A percentile compares a stretch with the other conserved stretches of the same genome.
phyloP scores from a whole-genome alignment of 345 rosid genomes.

The Sapria himalayana region DNA sequence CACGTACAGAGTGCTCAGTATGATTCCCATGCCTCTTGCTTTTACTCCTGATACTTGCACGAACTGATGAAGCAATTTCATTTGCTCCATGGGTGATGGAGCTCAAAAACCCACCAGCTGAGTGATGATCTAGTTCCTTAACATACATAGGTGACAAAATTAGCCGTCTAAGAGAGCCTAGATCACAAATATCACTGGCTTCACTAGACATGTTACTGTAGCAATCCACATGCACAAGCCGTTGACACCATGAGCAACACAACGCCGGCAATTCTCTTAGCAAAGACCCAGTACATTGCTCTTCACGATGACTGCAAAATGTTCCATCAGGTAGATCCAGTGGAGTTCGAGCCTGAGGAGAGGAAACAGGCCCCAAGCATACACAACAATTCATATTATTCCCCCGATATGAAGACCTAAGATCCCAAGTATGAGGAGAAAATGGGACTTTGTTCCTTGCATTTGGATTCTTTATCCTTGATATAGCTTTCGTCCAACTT shows the following conservation, averaged over 20 bases:
- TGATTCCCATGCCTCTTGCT: slow-evolving; percentile 60
- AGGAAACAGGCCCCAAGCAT: slow-evolving; percentile 56
- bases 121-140: slow-evolving; percentile 37
- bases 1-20: slow-evolving; percentile 36
- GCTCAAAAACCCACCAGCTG: slow-evolving; percentile 64
- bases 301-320: slow-evolving; percentile 82
- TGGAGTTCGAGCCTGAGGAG: slow-evolving; percentile 47
- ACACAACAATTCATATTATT: slow-evolving; percentile 76
- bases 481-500: slow-evolving; percentile 88
- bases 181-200: slow-evolving; percentile 71
- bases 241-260: slow-evolving; percentile 99
- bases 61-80: slow-evolving; percentile 81
- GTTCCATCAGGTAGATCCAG: slow-evolving; percentile 57
- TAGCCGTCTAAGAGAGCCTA: slow-evolving; percentile 65
- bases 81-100: slow-evolving; percentile 92
- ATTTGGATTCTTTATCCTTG: slow-evolving; percentile 81
- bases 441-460: slow-evolving; percentile 46
- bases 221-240: slow-evolving; percentile 88
- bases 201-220: slow-evolving; percentile 56
- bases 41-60: slow-evolving; percentile 80
- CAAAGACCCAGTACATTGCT: slow-evolving; percentile 74
- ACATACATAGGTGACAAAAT: slow-evolving; percentile 71
- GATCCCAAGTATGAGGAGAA: slow-evolving; percentile 58
- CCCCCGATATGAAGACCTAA: slow-evolving; percentile 45
- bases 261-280: slow-evolving; percentile 92